Conservation (phyloP, 305 asterid genomes). For the Solanum chacoense region DNA sequence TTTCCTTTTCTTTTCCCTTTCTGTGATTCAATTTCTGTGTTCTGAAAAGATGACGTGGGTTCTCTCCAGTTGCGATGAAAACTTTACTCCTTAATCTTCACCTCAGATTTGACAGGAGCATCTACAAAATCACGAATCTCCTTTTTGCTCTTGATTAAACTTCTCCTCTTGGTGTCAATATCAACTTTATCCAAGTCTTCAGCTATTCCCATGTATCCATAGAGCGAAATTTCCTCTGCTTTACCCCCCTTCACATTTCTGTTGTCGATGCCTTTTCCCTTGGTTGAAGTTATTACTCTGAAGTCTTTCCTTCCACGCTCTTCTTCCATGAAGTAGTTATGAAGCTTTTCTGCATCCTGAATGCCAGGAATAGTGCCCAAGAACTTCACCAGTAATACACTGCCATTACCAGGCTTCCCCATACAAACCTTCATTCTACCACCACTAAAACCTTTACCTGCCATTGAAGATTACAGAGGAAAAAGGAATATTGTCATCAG, state of each 20-base stretch:
- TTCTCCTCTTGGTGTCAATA: constrained; percentile 19
- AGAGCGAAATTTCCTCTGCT: constrained; percentile 13
- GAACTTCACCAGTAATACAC: constrained; percentile 22
- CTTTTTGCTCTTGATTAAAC: constrained; percentile 21
- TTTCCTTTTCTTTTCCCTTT: not conserved
- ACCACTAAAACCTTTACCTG: constrained; percentile 22
- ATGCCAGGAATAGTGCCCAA: constrained; percentile 22
- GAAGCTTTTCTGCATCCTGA: constrained; percentile 27
- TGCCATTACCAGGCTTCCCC: constrained; percentile 19
- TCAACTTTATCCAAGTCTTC: constrained; percentile 31
- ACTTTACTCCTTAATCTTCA: not conserved
- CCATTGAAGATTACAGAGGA: not conserved
- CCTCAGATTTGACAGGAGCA: constrained; percentile 9
- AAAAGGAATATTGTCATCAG: not conserved
- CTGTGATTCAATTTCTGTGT: not conserved
- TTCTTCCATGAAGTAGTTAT: constrained; percentile 15
- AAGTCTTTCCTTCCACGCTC: constrained; percentile 19
- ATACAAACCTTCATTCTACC: constrained; percentile 20
- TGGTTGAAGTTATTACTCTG: not conserved
- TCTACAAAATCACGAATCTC: constrained; percentile 20
- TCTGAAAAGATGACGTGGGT: not conserved
- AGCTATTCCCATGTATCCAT: constrained; percentile 28
- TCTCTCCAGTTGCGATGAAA: not conserved
- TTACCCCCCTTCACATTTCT: not conserved
- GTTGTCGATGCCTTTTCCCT: not conserved